Conservation (phyloP, 805 yeast species). For the Brettanomyces sp. region DNA sequence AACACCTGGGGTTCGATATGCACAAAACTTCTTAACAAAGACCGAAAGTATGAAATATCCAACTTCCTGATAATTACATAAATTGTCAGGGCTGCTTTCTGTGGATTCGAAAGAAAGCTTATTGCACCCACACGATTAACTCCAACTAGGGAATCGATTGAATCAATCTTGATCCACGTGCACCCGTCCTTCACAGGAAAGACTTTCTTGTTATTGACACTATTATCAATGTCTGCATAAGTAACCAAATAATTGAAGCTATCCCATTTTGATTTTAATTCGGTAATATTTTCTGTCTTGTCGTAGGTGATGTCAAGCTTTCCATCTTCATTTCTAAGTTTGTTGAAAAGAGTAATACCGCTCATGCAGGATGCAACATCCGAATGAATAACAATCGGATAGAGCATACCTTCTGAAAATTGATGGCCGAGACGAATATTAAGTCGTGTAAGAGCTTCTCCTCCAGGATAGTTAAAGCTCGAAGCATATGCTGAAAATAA, state of each 20-base stretch:
- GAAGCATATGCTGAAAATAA: constrained; percentile 52
- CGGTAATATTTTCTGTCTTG: constrained; percentile 51
- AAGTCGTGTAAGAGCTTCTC: constrained; percentile 51
- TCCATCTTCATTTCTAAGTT: constrained; percentile 31
- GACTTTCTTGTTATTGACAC: constrained; percentile 1
- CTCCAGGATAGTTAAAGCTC: constrained; percentile 82
- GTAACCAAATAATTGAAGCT: constrained; percentile 44
- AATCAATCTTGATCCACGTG: constrained; percentile 36
- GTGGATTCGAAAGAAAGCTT: constrained; percentile 7
- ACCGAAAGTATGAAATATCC: constrained; percentile 7
- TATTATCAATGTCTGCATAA: constrained; percentile 16
- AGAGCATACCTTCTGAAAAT: constrained; percentile 1
- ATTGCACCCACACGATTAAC: constrained; percentile 17
- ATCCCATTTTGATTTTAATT: constrained; percentile 18
- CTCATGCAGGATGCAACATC: constrained; percentile 82
- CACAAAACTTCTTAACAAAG: constrained; percentile 2
- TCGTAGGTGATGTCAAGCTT: constrained; percentile 45
- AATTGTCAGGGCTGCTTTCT: background rate
- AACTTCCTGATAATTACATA: background rate
- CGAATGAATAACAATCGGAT: constrained; percentile 46
- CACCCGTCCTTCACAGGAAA: constrained; percentile 20
- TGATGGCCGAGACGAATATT: constrained; percentile 25
- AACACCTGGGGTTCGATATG: constrained; percentile 9
- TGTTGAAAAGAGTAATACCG: constrained; percentile 72
- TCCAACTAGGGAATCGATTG: constrained; percentile 32